A percentile compares a stretch with the other conserved stretches of the same genome.
Evolutionary conservation across 2,329 filamentous ascomycete species (phyloP).

Genomic region (Sclerotinia trifoliorum): DNA sequence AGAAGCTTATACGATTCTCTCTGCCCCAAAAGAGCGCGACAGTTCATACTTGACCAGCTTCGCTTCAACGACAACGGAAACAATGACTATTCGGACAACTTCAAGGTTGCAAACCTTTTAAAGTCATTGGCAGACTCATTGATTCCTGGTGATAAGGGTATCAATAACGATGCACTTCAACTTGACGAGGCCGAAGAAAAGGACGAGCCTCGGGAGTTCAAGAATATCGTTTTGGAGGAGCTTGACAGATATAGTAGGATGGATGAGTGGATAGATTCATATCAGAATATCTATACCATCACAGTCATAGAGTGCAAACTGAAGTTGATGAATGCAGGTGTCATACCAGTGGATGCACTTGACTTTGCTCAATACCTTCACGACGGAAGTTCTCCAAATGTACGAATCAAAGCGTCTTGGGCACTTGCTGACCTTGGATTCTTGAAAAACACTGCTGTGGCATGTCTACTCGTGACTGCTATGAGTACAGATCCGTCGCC

Average conservation of each 20-base stretch:
- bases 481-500: slow-evolving; percentile 63
- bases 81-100: slow-evolving; percentile 84
- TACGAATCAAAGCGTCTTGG: slow-evolving; percentile 66
- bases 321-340: slow-evolving; percentile 61
- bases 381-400: slow-evolving; percentile 60
- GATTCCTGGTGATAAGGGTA: slow-evolving; percentile 45
- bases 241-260: slow-evolving; percentile 66
- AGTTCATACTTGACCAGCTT: slow-evolving; percentile 84
- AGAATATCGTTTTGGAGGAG: slow-evolving; percentile 54
- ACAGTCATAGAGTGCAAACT: slow-evolving; percentile 62
- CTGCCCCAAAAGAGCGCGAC: slow-evolving; percentile 75
- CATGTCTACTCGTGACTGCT: slow-evolving; percentile 56
- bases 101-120: slow-evolving; percentile 83
- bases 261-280: slow-evolving; percentile 67
- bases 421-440: slow-evolving; percentile 62
- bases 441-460: slow-evolving; percentile 54
- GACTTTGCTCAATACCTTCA: slow-evolving; percentile 64
- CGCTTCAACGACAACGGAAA: slow-evolving; percentile 93
- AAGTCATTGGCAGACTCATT: slow-evolving; percentile 58
- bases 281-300: slow-evolving; percentile 65
- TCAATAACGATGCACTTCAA: slow-evolving; percentile 38
- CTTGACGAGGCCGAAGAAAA: slow-evolving; percentile 46
- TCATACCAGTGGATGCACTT: slow-evolving; percentile 53
- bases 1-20: slow-evolving; percentile 58
- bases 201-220: slow-evolving; percentile 44